A percentile compares a stretch with the other conserved stretches of the same genome.
Conservation (phyloP, 202 grass and related monocot species). For the Saccharum hybrid region DNA sequence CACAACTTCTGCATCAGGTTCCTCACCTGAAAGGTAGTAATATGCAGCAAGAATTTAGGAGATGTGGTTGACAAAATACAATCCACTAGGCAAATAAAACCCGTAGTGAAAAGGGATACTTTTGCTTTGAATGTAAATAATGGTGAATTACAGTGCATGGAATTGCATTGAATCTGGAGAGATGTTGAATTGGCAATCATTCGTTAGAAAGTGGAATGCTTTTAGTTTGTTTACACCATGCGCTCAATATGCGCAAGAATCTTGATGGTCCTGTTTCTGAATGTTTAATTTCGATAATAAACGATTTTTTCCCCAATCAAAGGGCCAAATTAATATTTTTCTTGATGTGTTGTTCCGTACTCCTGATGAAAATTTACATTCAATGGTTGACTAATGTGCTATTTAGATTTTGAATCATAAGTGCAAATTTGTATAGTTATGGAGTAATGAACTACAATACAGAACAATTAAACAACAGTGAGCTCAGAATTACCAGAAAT, state of each 20-base stretch:
- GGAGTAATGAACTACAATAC: slow-evolving; percentile 25
- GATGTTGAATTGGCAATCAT: neutral
- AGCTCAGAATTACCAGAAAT: slow-evolving; percentile 61
- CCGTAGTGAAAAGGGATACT: neutral
- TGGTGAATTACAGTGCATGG: neutral
- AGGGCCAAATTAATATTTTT: neutral
- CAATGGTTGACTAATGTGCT: neutral
- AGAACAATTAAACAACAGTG: neutral
- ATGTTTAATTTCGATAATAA: neutral
- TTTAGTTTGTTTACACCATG: neutral
- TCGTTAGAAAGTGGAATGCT: neutral
- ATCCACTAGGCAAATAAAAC: neutral
- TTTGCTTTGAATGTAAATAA: slow-evolving; percentile 8
- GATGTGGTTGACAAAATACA: slow-evolving; percentile 19
- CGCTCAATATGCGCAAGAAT: neutral
- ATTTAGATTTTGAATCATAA: neutral
- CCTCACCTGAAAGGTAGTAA: slow-evolving; percentile 59
- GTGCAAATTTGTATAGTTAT: slow-evolving; percentile 1
- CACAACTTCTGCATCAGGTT: slow-evolving; percentile 60
- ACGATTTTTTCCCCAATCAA: neutral
- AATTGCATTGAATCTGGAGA: neutral
- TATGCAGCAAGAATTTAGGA: neutral
- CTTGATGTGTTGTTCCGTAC: neutral
- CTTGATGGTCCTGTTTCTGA: neutral
- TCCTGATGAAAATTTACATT: slow-evolving; percentile 13